Conservation (phyloP, 371 early-diverging fungal genomes). For the Lichtheimia hyalospora region DNA sequence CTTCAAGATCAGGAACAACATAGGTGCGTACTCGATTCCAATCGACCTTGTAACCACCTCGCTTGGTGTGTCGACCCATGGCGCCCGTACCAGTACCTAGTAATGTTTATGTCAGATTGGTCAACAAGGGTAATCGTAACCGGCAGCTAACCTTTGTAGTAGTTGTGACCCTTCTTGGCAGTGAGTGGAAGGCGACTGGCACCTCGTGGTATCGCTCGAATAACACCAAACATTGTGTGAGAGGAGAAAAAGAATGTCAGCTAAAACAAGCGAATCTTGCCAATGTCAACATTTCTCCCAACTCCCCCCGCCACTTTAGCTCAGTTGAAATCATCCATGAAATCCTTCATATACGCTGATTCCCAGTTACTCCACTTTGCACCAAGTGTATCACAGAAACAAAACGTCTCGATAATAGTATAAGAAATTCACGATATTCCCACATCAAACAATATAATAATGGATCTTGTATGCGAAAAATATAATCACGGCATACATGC, state of each 20-base stretch:
- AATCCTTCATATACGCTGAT: too few relatives aligned
- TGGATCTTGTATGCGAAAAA: too few relatives aligned
- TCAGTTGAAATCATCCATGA: too few relatives aligned
- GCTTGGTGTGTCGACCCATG: constrained; percentile 83
- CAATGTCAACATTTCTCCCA: too few relatives aligned
- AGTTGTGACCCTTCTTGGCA: constrained; percentile 80
- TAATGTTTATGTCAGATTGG: not conserved
- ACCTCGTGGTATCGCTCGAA: constrained; percentile 71
- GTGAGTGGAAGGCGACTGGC: constrained; percentile 77
- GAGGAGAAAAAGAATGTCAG: not conserved
- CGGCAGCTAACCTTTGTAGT: constrained; percentile 69
- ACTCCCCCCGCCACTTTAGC: too few relatives aligned
- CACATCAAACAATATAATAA: too few relatives aligned
- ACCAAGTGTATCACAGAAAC: too few relatives aligned
- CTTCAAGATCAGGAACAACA: constrained; percentile 77
- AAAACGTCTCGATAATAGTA: too few relatives aligned
- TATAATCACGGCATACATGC: too few relatives aligned
- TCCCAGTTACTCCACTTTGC: too few relatives aligned
- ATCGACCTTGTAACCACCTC: constrained; percentile 74
- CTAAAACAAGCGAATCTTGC: too few relatives aligned
- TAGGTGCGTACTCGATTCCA: constrained; percentile 77
- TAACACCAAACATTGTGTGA: constrained; percentile 69
- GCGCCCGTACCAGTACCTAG: constrained; percentile 81
- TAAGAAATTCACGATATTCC: too few relatives aligned
- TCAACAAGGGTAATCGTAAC: not conserved